These are phyloP conservation scores for Inosperma sp. DNA, from an alignment of 768 basidiomycete species.

Conservation along the genomic window DNA sequence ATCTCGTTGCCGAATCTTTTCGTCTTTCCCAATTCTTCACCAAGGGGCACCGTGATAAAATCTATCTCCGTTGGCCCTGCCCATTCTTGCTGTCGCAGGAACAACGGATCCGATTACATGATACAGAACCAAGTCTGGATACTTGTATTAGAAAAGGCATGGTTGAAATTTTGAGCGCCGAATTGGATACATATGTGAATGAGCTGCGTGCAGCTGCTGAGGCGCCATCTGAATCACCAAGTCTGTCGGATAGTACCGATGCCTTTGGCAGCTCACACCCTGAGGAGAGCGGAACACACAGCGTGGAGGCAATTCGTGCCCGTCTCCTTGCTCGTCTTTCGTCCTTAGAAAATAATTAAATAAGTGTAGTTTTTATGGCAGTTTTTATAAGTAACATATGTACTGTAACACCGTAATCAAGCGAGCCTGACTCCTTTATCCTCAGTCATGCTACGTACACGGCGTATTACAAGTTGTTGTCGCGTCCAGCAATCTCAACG, in stretches of 20 bases:
- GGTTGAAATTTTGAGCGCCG: neutral
- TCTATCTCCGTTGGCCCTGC: constrained; percentile 6
- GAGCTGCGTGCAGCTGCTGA: neutral
- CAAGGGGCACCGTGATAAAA: neutral
- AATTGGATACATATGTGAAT: constrained; percentile 6
- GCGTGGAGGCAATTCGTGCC: no score
- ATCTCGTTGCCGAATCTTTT: constrained; percentile 3
- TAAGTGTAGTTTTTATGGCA: no score
- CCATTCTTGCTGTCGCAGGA: constrained; percentile 2
- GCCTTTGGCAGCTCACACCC: constrained; percentile 5
- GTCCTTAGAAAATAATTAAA: no score
- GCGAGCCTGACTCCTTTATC: no score
- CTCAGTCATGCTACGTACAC: no score
- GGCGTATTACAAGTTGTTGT: no score
- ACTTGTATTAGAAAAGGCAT: neutral
- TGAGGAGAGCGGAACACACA: no score
- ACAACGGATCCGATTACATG: constrained; percentile 1
- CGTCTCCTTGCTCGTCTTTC: no score
- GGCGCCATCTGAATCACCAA: constrained; percentile 3
- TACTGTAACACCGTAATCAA: no score
- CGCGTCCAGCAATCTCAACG: no score
- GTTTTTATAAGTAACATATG: no score
- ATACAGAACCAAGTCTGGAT: constrained; percentile 2
- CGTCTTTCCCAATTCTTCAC: constrained; percentile 7
- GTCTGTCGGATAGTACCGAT: constrained; percentile 1